Conservation (phyloP, 495 filamentous ascomycete genomes). For the Xylaria curta region DNA sequence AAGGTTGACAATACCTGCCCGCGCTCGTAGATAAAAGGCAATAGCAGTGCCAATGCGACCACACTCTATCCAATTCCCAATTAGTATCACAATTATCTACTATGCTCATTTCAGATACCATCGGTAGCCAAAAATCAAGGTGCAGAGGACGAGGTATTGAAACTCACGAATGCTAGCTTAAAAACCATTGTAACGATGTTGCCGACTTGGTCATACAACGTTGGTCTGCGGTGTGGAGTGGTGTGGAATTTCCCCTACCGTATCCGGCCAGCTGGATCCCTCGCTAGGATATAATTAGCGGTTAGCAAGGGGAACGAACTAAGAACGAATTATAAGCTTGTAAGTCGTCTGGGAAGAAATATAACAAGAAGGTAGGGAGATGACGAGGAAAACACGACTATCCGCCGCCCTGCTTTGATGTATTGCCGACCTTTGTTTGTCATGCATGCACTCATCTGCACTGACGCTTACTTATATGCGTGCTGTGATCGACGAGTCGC, state of each 20-base stretch:
- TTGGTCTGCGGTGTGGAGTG: not conserved
- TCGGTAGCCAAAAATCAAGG: not conserved
- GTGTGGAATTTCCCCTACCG: not conserved
- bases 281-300: not conserved
- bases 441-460: not conserved
- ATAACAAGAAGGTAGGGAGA: not conserved
- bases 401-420: not conserved
- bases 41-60: slow-evolving; percentile 31
- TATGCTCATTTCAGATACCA: not conserved
- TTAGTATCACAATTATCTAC: not conserved
- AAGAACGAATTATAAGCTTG: not conserved
- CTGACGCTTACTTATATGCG: not conserved
- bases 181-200: slow-evolving; percentile 28
- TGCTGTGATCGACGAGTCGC: not conserved
- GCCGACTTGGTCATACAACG: not conserved
- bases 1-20: slow-evolving; percentile 14
- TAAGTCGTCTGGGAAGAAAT: not conserved
- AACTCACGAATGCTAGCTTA: slow-evolving; percentile 32
- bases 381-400: not conserved
- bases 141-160: not conserved
- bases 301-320: not conserved
- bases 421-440: not conserved
- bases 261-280: slow-evolving; percentile 3
- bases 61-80: slow-evolving; percentile 16
- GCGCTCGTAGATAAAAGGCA: slow-evolving; percentile 28